Conservation (phyloP, 352 stramenopile species). For the Pythium phragmiticola region DNA sequence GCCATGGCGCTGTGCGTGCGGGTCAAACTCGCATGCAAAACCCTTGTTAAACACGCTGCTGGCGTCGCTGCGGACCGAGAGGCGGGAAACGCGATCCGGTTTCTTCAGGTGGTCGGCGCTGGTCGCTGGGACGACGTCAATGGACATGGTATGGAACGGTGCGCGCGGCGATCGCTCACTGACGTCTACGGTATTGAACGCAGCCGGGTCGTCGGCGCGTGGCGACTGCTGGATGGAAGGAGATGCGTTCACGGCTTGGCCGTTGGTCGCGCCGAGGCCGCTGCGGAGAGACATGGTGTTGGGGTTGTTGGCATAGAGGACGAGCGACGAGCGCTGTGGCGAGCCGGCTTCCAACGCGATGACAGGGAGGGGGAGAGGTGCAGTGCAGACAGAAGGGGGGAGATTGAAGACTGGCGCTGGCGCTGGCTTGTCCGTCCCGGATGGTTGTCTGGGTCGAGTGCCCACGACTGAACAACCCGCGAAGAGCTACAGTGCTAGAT, state of each 20-base stretch:
- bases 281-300: slow-evolving; percentile 13
- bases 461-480: not conserved
- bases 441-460: not conserved
- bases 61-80: slow-evolving; percentile 2
- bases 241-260: slow-evolving; percentile 4
- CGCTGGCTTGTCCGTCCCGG: not conserved
- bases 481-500: not conserved
- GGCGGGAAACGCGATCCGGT: not conserved
- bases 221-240: slow-evolving; percentile 10
- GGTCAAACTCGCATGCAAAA: slow-evolving; percentile 17
- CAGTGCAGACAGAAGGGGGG: not conserved
- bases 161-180: slow-evolving; percentile 7
- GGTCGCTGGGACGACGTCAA: slow-evolving; percentile 12
- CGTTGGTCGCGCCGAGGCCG: slow-evolving; percentile 12
- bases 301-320: slow-evolving; percentile 17
- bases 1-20: slow-evolving; percentile 7
- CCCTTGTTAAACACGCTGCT: slow-evolving; percentile 3
- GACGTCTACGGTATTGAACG: not conserved
- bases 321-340: not conserved
- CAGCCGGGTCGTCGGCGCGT: not conserved
- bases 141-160: slow-evolving; percentile 17
- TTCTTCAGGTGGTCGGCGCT: slow-evolving; percentile 4
- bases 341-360: not conserved
- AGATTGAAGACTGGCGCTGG: not conserved
- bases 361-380: not conserved